phyloP scores from a whole-genome alignment of 176 grass and related monocot genomes.

The Guadua angustifolia region DNA sequence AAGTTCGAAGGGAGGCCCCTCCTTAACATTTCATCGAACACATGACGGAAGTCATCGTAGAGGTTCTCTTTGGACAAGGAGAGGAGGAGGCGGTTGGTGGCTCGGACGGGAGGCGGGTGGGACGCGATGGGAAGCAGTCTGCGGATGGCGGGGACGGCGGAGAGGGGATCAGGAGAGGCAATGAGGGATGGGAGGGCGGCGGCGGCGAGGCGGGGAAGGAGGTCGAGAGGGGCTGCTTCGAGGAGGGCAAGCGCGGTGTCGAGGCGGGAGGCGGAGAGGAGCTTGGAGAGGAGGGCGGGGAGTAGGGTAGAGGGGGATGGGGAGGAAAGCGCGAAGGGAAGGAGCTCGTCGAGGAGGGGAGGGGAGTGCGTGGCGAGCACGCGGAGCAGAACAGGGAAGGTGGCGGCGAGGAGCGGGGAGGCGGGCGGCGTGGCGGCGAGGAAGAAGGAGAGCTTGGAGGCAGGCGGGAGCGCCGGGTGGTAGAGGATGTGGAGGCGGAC shows the following conservation, averaged over 20 bases:
- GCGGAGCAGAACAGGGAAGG: slow-evolving; percentile 59
- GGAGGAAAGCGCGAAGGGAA: slow-evolving; percentile 54
- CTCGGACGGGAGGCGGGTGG: slow-evolving; percentile 45
- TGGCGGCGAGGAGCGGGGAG: slow-evolving; percentile 46
- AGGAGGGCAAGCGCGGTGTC: slow-evolving; percentile 58
- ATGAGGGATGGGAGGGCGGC: slow-evolving; percentile 72
- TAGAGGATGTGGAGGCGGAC: slow-evolving; percentile 68
- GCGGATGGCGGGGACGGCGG: slow-evolving; percentile 56
- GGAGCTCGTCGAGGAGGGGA: slow-evolving; percentile 56
- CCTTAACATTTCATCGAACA: slow-evolving; percentile 77
- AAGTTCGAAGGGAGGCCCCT: slow-evolving; percentile 60
- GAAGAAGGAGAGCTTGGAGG: slow-evolving; percentile 85
- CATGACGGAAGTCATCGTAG: slow-evolving; percentile 60
- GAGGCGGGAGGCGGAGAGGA: slow-evolving; percentile 59
- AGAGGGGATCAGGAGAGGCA: slow-evolving; percentile 46
- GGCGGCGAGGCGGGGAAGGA: slow-evolving; percentile 55
- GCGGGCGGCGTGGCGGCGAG: slow-evolving; percentile 51
- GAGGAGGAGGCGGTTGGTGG: slow-evolving; percentile 59
- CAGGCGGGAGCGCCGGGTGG: slow-evolving; percentile 59
- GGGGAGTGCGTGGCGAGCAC: slow-evolving; percentile 47
- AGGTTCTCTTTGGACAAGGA: slow-evolving; percentile 55
- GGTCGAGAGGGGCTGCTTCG: slow-evolving; percentile 50
- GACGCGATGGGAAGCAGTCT: slow-evolving; percentile 50
- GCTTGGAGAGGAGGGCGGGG: slow-evolving; percentile 31
- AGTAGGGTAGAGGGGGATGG: slow-evolving; percentile 35